Percentiles rank a stretch among this genome's conserved stretches.
Evolutionary conservation across 306 rosid species (phyloP).

Genomic region (Castanopsis chinensis): DNA sequence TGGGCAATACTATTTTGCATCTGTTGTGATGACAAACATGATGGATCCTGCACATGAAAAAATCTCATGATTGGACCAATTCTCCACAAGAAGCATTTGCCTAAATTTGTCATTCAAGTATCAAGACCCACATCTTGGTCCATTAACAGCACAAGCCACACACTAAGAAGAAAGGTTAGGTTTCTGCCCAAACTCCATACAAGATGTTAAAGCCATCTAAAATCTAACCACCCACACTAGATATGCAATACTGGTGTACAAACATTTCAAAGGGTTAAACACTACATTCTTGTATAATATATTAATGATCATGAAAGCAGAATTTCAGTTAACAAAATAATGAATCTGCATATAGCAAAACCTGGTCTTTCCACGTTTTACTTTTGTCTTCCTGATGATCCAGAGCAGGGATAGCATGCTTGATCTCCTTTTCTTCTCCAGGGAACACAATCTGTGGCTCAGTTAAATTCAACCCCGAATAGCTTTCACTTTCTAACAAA

Average conservation of each 20-base stretch:
- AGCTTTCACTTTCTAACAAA: slow-evolving; percentile 48
- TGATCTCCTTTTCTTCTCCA: slow-evolving; percentile 40
- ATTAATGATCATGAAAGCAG: neutral
- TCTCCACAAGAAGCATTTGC: slow-evolving; percentile 7
- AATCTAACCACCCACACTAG: slow-evolving; percentile 14
- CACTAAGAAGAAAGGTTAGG: neutral
- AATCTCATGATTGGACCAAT: neutral
- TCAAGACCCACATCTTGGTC: neutral
- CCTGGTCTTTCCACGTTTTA: slow-evolving; percentile 29
- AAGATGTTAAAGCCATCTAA: slow-evolving; percentile 16
- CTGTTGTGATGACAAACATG: slow-evolving; percentile 26
- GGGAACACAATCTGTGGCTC: slow-evolving; percentile 38
- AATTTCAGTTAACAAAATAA: slow-evolving; percentile 1
- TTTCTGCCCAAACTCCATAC: slow-evolving; percentile 16
- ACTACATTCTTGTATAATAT: neutral
- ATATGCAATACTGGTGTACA: neutral
- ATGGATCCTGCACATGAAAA: slow-evolving; percentile 45
- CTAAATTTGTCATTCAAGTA: neutral
- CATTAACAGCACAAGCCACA: neutral
- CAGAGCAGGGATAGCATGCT: slow-evolving; percentile 28
- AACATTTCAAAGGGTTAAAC: neutral
- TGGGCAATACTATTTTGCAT: slow-evolving; percentile 34
- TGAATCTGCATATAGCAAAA: slow-evolving; percentile 13
- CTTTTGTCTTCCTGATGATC: slow-evolving; percentile 49
- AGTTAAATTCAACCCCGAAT: slow-evolving; percentile 36